Conservation (phyloP, 192 early-diverging fungal genomes). For the Kappamyces sp. region DNA sequence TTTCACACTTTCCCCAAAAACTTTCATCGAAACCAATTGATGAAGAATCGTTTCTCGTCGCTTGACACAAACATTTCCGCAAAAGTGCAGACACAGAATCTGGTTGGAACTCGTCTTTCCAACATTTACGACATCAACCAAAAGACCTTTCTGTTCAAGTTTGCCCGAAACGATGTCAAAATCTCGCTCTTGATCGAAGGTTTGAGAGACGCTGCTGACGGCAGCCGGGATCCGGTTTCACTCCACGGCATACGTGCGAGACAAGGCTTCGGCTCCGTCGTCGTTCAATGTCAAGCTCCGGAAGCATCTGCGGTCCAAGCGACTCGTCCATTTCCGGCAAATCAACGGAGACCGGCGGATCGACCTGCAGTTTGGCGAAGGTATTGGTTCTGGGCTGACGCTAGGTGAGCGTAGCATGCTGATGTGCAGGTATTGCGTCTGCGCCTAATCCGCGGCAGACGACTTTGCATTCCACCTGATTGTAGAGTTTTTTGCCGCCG, state of each 20-base stretch:
- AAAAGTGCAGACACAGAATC: slow-evolving; percentile 64
- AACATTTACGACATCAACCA: slow-evolving; percentile 93
- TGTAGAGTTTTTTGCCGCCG: slow-evolving; percentile 55
- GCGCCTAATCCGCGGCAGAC: slow-evolving; percentile 11
- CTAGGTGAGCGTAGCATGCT: too few relatives aligned
- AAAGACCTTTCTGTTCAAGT: slow-evolving; percentile 89
- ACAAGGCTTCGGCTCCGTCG: slow-evolving; percentile 81
- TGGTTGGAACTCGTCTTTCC: slow-evolving; percentile 83
- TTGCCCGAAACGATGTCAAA: slow-evolving; percentile 83
- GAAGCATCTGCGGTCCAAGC: slow-evolving; percentile 80
- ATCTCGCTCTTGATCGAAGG: slow-evolving; percentile 84
- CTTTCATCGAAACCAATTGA: slow-evolving; percentile 11
- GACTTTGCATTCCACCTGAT: slow-evolving; percentile 49
- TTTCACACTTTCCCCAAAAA: slow-evolving; percentile 1
- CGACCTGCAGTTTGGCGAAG: slow-evolving; percentile 86
- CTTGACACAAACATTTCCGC: slow-evolving; percentile 72
- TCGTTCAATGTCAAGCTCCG: slow-evolving; percentile 87
- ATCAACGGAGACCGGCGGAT: slow-evolving; percentile 87
- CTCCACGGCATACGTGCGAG: slow-evolving; percentile 80
- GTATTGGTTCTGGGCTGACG: neutral
- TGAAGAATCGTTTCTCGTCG: slow-evolving; percentile 76
- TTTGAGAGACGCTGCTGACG: too few relatives aligned
- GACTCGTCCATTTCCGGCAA: slow-evolving; percentile 74
- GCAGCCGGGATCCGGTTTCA: slow-evolving; percentile 81
- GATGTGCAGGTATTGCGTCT: too few relatives aligned